Conservation (phyloP, 2,329 filamentous ascomycete genomes). For the Xenosphaeropsis pyriputrescens region DNA sequence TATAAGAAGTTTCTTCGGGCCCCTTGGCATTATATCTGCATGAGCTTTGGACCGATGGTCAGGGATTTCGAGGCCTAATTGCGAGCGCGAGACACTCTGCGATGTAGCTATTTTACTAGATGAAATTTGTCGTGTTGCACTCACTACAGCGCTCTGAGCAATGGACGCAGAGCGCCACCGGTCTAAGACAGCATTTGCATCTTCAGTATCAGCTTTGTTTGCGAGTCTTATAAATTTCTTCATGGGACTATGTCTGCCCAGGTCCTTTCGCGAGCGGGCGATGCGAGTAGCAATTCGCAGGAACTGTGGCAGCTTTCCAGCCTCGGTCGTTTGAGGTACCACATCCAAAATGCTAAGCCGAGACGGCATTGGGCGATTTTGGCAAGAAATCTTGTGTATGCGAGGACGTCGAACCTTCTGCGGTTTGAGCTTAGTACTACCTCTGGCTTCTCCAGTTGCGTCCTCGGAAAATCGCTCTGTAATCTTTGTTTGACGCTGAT, state of each 20-base stretch:
- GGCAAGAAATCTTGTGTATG: too few species aligned
- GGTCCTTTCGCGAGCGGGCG: conserved; percentile 27
- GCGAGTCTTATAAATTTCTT: conserved; percentile 45
- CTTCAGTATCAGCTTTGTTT: conserved; percentile 42
- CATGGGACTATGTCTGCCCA: conserved; percentile 38
- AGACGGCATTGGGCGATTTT: conserved; percentile 20
- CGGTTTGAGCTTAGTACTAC: too few species aligned
- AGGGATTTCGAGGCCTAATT: too few species aligned
- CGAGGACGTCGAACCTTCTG: too few species aligned
- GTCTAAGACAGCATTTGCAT: conserved; percentile 35
- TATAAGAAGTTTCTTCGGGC: too few species aligned
- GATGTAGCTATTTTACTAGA: too few species aligned
- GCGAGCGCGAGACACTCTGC: too few species aligned
- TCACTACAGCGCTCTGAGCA: too few species aligned
- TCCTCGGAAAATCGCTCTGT: conserved; percentile 9
- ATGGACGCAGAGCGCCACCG: conserved; percentile 33
- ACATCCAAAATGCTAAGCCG: conserved; percentile 47
- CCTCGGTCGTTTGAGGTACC: conserved; percentile 16
- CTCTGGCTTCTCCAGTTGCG: too few species aligned
- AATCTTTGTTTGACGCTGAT: conserved; percentile 12
- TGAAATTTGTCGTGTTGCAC: too few species aligned
- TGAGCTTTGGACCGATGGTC: too few species aligned
- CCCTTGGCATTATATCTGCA: too few species aligned
- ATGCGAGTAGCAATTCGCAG: conserved; percentile 46
- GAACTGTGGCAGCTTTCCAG: conserved; percentile 31